Evolutionary conservation across 352 stramenopile genomes (phyloP).

Genomic region (Pythium rishiriense): DNA sequence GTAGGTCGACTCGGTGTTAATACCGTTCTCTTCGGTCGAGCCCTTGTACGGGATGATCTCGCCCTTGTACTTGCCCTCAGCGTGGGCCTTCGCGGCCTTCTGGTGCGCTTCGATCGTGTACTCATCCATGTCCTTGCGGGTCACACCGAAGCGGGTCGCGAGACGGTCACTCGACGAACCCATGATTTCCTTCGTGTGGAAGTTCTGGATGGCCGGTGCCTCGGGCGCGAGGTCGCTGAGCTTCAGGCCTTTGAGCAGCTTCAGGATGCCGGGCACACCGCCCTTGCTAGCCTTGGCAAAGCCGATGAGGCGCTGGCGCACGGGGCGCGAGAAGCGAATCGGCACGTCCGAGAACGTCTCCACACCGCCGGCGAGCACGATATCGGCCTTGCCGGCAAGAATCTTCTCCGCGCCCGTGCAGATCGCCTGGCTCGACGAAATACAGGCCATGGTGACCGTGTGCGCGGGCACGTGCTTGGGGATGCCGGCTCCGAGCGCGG

Average conservation of each 20-base stretch:
- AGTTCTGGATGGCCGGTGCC: slow-evolving; percentile 98
- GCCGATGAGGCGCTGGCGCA: slow-evolving; percentile 78
- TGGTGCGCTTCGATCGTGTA: slow-evolving; percentile 95
- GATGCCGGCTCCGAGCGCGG: slow-evolving; percentile 95
- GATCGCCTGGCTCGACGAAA: slow-evolving; percentile 96
- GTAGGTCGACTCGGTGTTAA: slow-evolving; percentile 94
- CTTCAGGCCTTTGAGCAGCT: slow-evolving; percentile 95
- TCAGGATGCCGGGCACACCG: slow-evolving; percentile 84
- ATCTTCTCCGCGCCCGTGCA: slow-evolving; percentile 95
- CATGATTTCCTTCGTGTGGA: slow-evolving; percentile 99
- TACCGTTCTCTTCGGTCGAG: slow-evolving; percentile 95
- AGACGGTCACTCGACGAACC: slow-evolving; percentile 96
- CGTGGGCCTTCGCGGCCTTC: slow-evolving; percentile 94
- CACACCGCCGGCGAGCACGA: slow-evolving; percentile 95
- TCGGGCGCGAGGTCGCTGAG: slow-evolving; percentile 90
- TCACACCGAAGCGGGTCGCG: slow-evolving; percentile 93
- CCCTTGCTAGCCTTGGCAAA: slow-evolving; percentile 96
- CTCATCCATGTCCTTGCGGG: slow-evolving; percentile 95
- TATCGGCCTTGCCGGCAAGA: slow-evolving; percentile 91
- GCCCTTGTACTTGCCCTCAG: slow-evolving; percentile 92
- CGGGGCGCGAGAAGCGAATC: slow-evolving; percentile 93
- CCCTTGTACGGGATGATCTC: slow-evolving; percentile 95
- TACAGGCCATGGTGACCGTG: slow-evolving; percentile 96
- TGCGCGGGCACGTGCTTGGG: slow-evolving; percentile 93
- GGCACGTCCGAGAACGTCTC: slow-evolving; percentile 98